A percentile compares a stretch with the other conserved stretches of the same genome.
Evolutionary conservation across 202 grass and related monocot species (phyloP).

Genomic region (Dendrocalamus latiflorus): DNA sequence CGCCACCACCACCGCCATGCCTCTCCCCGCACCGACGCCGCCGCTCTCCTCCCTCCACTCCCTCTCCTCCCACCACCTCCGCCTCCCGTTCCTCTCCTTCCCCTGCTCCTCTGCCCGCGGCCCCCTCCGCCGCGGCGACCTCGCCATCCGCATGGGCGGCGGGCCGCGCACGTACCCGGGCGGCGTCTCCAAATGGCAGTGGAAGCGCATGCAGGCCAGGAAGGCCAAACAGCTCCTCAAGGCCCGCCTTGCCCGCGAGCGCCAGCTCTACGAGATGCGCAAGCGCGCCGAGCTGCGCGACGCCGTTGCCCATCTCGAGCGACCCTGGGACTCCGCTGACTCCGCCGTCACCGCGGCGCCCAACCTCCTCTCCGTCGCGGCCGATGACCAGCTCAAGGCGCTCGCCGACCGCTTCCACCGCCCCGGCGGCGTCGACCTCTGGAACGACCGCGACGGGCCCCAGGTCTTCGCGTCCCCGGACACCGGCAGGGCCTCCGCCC

Average conservation of each 20-base stretch:
- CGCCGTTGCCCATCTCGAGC: conserved; percentile 69
- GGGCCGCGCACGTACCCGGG: conserved; percentile 72
- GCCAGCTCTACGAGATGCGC: conserved; percentile 95
- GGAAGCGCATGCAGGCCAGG: conserved; percentile 91
- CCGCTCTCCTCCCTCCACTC: too few species aligned
- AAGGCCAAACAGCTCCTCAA: conserved; percentile 90
- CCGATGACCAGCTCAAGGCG: conserved; percentile 78
- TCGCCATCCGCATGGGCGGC: conserved; percentile 68
- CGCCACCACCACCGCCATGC: conserved; percentile 20
- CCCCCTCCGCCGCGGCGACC: conserved; percentile 46
- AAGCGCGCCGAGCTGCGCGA: conserved; percentile 74
- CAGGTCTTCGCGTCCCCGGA: conserved; percentile 56
- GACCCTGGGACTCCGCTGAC: conserved; percentile 64
- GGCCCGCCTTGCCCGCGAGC: conserved; percentile 78
- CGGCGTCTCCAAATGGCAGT: conserved; percentile 94
- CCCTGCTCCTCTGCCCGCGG: too few species aligned
- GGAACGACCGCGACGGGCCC: conserved; percentile 89
- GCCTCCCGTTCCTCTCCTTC: background rate
- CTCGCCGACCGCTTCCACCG: conserved; percentile 91
- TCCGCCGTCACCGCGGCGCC: conserved; percentile 33
- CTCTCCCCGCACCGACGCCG: background rate
- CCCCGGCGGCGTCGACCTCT: conserved; percentile 84
- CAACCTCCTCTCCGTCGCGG: conserved; percentile 68
- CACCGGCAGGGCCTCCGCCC: conserved; percentile 45
- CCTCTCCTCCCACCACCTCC: conserved; percentile 21